A percentile compares a stretch with the other conserved stretches of the same genome.
These are phyloP conservation scores for Chlorella sp. DNA, from an alignment of 139 green algal genomes.

Conservation along the genomic window DNA sequence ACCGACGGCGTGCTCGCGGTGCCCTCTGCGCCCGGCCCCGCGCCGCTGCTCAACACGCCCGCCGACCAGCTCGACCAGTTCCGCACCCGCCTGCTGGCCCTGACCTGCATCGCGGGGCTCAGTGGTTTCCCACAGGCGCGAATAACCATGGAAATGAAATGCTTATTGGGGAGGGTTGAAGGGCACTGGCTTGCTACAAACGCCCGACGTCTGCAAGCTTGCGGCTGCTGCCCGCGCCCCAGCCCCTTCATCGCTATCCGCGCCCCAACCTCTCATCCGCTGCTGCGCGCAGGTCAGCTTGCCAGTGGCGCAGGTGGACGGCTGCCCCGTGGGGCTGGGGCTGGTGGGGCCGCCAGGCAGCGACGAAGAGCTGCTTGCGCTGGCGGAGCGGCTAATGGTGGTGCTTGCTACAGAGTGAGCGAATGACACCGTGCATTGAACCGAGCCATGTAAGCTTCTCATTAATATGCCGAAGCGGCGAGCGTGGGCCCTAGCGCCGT, in stretches of 20 bases:
- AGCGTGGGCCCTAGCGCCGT: too few relatives aligned
- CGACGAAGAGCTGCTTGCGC: conserved; percentile 78
- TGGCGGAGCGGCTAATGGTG: conserved; percentile 55
- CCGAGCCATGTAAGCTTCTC: too few relatives aligned
- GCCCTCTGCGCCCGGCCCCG: conserved; percentile 74
- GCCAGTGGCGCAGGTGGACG: conserved; percentile 65
- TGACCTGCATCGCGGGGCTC: conserved; percentile 84
- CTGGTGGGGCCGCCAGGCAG: conserved; percentile 72
- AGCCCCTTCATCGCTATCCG: not conserved
- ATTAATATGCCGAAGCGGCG: too few relatives aligned
- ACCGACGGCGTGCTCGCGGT: conserved; percentile 66
- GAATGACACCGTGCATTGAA: conserved; percentile 1
- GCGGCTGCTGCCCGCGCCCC: not conserved
- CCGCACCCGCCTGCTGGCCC: conserved; percentile 59
- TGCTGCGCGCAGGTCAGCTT: conserved; percentile 62
- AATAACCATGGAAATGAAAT: not conserved
- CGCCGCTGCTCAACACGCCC: conserved; percentile 56
- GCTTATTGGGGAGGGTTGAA: not conserved
- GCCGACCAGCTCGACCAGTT: conserved; percentile 64
- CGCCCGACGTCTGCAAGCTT: not conserved
- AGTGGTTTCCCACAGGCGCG: conserved; percentile 81
- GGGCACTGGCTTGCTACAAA: not conserved
- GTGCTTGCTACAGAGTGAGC: too few relatives aligned
- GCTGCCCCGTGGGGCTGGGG: conserved; percentile 78
- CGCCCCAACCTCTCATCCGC: not conserved